phyloP scores from a whole-genome alignment of 2,329 filamentous ascomycete species.

The Drechslerella coelobrocha region DNA sequence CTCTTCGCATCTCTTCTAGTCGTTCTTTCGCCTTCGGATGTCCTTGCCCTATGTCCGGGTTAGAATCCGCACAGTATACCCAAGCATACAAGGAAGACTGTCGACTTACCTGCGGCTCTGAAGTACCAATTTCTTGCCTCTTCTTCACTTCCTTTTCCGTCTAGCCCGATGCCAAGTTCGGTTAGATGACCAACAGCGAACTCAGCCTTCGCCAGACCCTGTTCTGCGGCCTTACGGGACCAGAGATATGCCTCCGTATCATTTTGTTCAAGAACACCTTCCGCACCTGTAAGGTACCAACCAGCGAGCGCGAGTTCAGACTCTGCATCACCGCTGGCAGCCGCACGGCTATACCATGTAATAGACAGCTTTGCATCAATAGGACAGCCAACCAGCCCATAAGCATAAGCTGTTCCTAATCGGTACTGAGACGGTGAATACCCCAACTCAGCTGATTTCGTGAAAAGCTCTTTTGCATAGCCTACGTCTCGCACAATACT shows the following conservation, averaged over 20 bases:
- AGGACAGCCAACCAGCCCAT: slow-evolving; percentile 79
- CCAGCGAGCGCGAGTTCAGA: slow-evolving; percentile 82
- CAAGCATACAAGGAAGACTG: background rate
- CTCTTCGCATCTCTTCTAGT: slow-evolving; percentile 86
- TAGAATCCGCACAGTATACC: slow-evolving; percentile 11
- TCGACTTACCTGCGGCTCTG: slow-evolving; percentile 84
- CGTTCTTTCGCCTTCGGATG: slow-evolving; percentile 92
- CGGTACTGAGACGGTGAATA: slow-evolving; percentile 96
- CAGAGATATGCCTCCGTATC: slow-evolving; percentile 97
- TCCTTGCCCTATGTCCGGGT: slow-evolving; percentile 73
- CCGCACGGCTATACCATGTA: slow-evolving; percentile 90
- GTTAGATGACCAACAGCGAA: slow-evolving; percentile 99
- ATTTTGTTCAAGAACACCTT: slow-evolving; percentile 85
- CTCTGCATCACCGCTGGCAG: slow-evolving; percentile 92
- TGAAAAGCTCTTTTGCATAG: slow-evolving; percentile 82
- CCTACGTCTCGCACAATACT: slow-evolving; percentile 80
- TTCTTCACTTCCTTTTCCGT: slow-evolving; percentile 74
- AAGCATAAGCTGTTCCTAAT: slow-evolving; percentile 86
- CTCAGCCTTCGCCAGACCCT: slow-evolving; percentile 88
- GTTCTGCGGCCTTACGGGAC: slow-evolving; percentile 89
- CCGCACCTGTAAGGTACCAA: slow-evolving; percentile 94
- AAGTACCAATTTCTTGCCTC: slow-evolving; percentile 99
- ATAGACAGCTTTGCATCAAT: slow-evolving; percentile 86
- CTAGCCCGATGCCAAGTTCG: slow-evolving; percentile 88
- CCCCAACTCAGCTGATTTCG: slow-evolving; percentile 82